Conservation (phyloP, 805 yeast species). For the Lachancea kluyveri region DNA sequence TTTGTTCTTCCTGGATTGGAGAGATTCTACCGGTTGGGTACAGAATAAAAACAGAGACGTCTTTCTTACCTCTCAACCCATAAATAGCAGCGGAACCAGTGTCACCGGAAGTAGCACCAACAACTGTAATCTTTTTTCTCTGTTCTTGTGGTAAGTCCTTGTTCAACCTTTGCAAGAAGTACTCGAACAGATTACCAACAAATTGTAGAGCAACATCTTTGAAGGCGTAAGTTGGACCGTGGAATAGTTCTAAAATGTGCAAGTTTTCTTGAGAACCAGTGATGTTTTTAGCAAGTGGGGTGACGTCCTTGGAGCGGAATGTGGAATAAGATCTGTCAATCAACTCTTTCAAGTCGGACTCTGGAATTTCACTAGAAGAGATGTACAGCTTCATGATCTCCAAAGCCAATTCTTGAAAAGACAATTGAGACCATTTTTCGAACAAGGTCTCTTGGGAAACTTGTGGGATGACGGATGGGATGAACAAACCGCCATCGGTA, state of each 20-base stretch:
- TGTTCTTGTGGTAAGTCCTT: constrained; percentile 43
- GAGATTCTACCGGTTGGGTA: constrained; percentile 98
- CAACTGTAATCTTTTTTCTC: constrained; percentile 85
- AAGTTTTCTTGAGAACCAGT: constrained; percentile 53
- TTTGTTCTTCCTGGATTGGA: constrained; percentile 96
- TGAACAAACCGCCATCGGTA: constrained; percentile 91
- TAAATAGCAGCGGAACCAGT: constrained; percentile 99
- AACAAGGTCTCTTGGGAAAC: constrained; percentile 49
- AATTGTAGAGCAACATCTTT: constrained; percentile 98
- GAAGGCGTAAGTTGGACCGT: constrained; percentile 98
- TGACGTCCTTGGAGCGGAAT: constrained; percentile 80
- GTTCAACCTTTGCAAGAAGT: constrained; percentile 75
- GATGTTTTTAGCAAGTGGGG: constrained; percentile 63
- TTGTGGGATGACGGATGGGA: constrained; percentile 78
- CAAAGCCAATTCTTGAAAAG: constrained; percentile 83
- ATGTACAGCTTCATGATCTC: constrained; percentile 80
- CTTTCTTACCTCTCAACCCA: constrained; percentile 94
- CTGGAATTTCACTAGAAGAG: constrained; percentile 63
- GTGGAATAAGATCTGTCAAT: constrained; percentile 77
- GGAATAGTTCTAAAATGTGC: constrained; percentile 86
- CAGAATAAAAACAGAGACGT: constrained; percentile 92
- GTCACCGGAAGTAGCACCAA: constrained; percentile 99
- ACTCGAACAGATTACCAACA: constrained; percentile 95
- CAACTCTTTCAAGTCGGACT: constrained; percentile 56
- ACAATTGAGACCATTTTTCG: constrained; percentile 61